Conservation (phyloP, 768 basidiomycete species). For the Pleurotus tuber-regium region DNA sequence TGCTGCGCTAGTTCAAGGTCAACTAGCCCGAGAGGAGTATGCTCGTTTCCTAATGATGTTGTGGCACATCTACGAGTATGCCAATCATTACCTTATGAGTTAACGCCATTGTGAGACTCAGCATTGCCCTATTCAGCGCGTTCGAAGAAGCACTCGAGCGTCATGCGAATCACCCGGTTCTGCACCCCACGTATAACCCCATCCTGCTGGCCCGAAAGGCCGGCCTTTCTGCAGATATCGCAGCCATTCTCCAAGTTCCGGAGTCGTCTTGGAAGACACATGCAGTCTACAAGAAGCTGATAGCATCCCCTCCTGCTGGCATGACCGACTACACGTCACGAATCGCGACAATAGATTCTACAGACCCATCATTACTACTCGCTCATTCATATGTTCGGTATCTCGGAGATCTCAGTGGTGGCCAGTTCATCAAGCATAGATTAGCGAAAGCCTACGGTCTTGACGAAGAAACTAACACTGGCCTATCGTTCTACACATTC, state of each 20-base stretch:
- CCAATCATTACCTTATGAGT: conserved; percentile 10
- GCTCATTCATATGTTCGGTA: conserved; percentile 85
- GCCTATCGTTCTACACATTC: conserved; percentile 69
- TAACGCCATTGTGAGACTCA: neutral
- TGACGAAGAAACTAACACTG: conserved; percentile 43
- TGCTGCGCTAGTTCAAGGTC: conserved; percentile 52
- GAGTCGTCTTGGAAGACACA: conserved; percentile 55
- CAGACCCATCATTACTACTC: conserved; percentile 53
- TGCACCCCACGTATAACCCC: conserved; percentile 73
- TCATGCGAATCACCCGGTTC: conserved; percentile 58
- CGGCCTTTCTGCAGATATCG: conserved; percentile 64
- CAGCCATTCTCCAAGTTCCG: conserved; percentile 51
- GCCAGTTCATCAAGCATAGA: conserved; percentile 63
- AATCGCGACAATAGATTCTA: conserved; percentile 44
- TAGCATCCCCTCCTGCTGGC: conserved; percentile 42
- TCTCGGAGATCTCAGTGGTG: conserved; percentile 78
- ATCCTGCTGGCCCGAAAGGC: conserved; percentile 60
- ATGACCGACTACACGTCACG: conserved; percentile 53
- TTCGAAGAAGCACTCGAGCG: conserved; percentile 56
- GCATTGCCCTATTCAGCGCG: conserved; percentile 32
- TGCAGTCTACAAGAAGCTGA: conserved; percentile 47
- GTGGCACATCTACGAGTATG: conserved; percentile 78
- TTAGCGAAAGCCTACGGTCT: conserved; percentile 69
- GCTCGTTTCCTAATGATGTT: conserved; percentile 71
- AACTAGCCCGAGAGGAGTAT: conserved; percentile 63